These are phyloP conservation scores for Cladosporium austrohemisphaericum DNA, from an alignment of 2,329 filamentous ascomycete genomes.

Conservation along the genomic window DNA sequence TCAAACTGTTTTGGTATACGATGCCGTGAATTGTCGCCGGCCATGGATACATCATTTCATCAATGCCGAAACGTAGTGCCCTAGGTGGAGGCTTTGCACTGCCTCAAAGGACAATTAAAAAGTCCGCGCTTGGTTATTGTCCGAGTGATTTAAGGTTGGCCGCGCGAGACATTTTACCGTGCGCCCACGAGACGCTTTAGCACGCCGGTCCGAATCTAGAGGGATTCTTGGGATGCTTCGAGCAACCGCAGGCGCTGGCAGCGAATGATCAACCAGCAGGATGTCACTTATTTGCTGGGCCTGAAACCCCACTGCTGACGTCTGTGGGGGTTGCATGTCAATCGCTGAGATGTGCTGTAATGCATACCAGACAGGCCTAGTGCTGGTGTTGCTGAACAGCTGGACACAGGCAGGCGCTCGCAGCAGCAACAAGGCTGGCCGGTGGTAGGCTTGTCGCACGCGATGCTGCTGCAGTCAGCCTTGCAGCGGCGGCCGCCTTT, in stretches of 20 bases:
- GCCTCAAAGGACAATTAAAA: constrained; percentile 5
- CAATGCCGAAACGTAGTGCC: constrained; percentile 5
- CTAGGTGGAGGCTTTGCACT: constrained; percentile 15
- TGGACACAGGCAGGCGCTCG: too few relatives aligned
- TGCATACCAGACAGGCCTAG: constrained; percentile 2
- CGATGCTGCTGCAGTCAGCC: constrained; percentile 13
- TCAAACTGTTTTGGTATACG: too few relatives aligned
- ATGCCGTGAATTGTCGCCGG: too few relatives aligned
- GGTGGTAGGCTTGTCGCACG: constrained; percentile 2
- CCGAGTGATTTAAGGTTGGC: constrained; percentile 2
- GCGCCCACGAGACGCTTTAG: constrained; percentile 2
- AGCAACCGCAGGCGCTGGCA: constrained; percentile 5
- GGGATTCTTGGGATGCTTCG: background rate
- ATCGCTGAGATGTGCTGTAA: constrained; percentile 2
- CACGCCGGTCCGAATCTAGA: constrained; percentile 9
- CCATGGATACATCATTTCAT: background rate
- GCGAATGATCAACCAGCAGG: constrained; percentile 5
- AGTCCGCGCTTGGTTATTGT: background rate
- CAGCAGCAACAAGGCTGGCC: too few relatives aligned
- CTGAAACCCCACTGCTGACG: constrained; percentile 12
- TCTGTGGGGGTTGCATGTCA: constrained; percentile 13
- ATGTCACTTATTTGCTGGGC: constrained; percentile 7
- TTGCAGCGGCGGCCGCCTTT: constrained; percentile 10
- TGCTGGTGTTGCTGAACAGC: constrained; percentile 1
- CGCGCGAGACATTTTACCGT: constrained; percentile 5